Conservation (phyloP, 225 moss, liverwort and hornwort species). For the Physcomitrellopsis africana region DNA sequence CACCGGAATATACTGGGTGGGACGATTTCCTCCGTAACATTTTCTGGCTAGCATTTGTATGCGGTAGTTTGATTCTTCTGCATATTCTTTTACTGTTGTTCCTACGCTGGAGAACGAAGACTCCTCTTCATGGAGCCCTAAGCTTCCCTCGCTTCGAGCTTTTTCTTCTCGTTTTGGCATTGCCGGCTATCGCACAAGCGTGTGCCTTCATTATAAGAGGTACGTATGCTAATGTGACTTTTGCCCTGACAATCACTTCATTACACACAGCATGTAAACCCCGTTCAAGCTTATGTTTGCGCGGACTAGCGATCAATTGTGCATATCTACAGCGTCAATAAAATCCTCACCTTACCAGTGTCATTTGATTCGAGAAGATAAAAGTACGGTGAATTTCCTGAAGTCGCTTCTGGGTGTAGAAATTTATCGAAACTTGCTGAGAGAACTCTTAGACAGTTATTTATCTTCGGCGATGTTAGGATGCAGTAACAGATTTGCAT, state of each 20-base stretch:
- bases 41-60: conserved; percentile 80
- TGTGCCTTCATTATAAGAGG: conserved; percentile 81
- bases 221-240: conserved; percentile 11
- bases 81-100: conserved; percentile 66
- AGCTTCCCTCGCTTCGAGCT: conserved; percentile 92
- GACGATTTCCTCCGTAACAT: conserved; percentile 76
- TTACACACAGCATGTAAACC: too few species aligned
- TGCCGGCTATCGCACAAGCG: conserved; percentile 84
- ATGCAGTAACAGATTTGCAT: conserved; percentile 16
- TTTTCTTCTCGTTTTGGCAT: conserved; percentile 72
- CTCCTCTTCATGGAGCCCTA: conserved; percentile 66
- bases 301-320: neutral
- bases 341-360: neutral
- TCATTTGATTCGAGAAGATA: too few species aligned
- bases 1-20: conserved; percentile 72
- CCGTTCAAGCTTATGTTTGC: neutral
- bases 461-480: neutral
- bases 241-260: too few species aligned
- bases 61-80: conserved; percentile 61
- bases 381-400: too few species aligned
- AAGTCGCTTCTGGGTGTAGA: neutral
- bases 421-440: neutral
- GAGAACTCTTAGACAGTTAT: neutral
- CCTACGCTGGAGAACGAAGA: conserved; percentile 76
- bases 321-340: neutral